Base-by-base conservation (phyloP, 2,329 filamentous ascomycete genomes). In the Ophiostoma himal-ulmi region DNA sequence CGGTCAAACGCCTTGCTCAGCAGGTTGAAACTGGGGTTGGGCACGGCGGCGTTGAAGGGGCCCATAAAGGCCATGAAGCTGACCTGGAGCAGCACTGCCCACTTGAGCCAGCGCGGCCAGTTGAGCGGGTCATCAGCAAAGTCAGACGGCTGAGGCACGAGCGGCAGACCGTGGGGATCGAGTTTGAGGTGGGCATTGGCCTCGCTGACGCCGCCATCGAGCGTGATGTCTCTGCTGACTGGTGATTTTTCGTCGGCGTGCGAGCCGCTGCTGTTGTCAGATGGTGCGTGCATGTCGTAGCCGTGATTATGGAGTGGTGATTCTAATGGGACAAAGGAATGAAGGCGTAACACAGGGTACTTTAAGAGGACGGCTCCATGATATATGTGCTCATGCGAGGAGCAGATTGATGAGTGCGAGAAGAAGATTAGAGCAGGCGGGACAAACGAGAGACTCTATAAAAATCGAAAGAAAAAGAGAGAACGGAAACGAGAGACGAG, bases 41-140 rank as follows among this genome's bases (percentile, higher is more conserved):
- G 72, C 34, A 72, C 69, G 44, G 72, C 73, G 5, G 73, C 71
- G 39, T 73, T 73, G 41, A 74, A 71, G 2, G 73, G 69, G 3
- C 72, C 73, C 6, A 74, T 70, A 44, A 74, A 68, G 7, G 72
- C 71, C 71, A 73, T 72, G 57, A 73, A 67, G 48, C 70, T 71
- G 54, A 74, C 72, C 65, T 74, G 71, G 48, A 73, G 54, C 62
- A 74, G 71, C 10, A 74, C 72, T 7, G 66, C 37, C 69, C 70
- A 73, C 66, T 74, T 74, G 68, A 71, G 65, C 73, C 71, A 73
- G 10, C 54, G 67, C 44, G 71, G 71, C 73, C 73, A 74, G 71
- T 74, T 74, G 70, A 73, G 69, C 6, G 72, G 72, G 20, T 73
- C 72, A 37, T 73, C 72, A 7, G 67, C 60, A 66, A 70, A 71